These are phyloP conservation scores for Metarhizium robertsii DNA, from an alignment of 2,329 filamentous ascomycete genomes.

Conservation along the genomic window DNA sequence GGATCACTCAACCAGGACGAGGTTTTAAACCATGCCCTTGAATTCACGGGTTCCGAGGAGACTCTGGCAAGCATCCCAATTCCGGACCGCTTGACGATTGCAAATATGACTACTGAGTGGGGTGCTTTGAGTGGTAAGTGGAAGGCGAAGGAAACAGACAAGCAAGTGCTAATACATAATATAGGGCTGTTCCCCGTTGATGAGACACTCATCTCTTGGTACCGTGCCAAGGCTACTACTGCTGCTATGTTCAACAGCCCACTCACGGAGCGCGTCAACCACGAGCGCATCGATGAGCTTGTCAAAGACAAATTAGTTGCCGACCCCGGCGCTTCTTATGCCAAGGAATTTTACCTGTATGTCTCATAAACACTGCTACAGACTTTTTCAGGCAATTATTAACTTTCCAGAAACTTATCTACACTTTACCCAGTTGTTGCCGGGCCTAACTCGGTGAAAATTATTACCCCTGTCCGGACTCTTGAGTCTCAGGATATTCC, in stretches of 20 bases:
- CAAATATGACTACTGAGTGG: constrained; percentile 80
- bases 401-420: constrained; percentile 48
- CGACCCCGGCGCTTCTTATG: constrained; percentile 70
- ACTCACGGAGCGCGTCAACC: constrained; percentile 54
- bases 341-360: constrained; percentile 66
- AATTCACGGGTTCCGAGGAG: constrained; percentile 67
- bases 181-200: constrained; percentile 64
- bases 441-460: constrained; percentile 85
- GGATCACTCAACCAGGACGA: constrained; percentile 72
- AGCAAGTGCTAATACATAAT: neutral
- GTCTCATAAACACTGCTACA: too few relatives aligned
- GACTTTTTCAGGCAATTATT: too few relatives aligned
- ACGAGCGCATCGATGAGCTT: constrained; percentile 64
- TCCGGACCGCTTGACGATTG: constrained; percentile 64
- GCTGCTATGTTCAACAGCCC: constrained; percentile 48
- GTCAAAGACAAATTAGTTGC: constrained; percentile 56
- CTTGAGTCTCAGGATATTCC: constrained; percentile 28
- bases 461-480: constrained; percentile 67
- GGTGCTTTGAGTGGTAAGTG: constrained; percentile 43
- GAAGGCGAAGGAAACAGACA: neutral
- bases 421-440: constrained; percentile 77
- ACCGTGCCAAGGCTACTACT: constrained; percentile 65
- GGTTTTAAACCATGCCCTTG: constrained; percentile 83
- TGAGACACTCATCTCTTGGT: constrained; percentile 59
- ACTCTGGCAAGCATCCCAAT: constrained; percentile 56